Evolutionary conservation across 805 yeast genomes (phyloP).

Genomic region (Sugiyamaella chiloensis): DNA sequence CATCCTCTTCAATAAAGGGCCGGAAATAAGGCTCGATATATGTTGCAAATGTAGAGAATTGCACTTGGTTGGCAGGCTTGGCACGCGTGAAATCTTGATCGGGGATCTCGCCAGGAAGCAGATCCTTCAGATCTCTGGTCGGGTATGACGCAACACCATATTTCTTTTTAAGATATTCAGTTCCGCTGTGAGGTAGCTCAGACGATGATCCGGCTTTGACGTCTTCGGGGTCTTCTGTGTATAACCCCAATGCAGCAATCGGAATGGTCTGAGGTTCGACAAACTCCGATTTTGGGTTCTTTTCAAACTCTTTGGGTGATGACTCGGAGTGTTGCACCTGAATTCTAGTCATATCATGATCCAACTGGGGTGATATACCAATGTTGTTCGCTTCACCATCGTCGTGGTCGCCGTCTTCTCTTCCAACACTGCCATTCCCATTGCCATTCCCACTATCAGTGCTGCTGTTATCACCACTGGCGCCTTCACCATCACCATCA

Average conservation of each 20-base stretch:
- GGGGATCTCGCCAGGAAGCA: slow-evolving; percentile 87
- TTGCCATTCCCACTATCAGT: too few species aligned
- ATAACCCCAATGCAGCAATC: slow-evolving; percentile 64
- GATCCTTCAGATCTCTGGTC: slow-evolving; percentile 62
- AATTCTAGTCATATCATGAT: slow-evolving; percentile 2
- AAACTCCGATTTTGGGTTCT: slow-evolving; percentile 73
- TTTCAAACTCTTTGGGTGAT: slow-evolving; percentile 22
- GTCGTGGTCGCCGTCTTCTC: background rate
- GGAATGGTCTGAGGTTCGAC: slow-evolving; percentile 70
- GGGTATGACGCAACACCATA: slow-evolving; percentile 94
- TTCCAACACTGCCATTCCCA: background rate
- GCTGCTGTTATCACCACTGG: background rate
- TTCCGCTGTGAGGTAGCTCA: slow-evolving; percentile 63
- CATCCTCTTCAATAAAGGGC: slow-evolving; percentile 73
- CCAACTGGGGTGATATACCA: background rate
- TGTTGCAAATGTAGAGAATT: slow-evolving; percentile 79
- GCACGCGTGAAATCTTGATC: slow-evolving; percentile 78
- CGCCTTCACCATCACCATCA: too few species aligned
- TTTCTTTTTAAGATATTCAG: slow-evolving; percentile 67
- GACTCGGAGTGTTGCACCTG: background rate
- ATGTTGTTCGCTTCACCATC: background rate
- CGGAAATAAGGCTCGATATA: slow-evolving; percentile 85
- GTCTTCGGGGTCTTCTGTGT: slow-evolving; percentile 51
- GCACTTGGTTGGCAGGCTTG: slow-evolving; percentile 88
- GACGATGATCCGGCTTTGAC: slow-evolving; percentile 28